phyloP scores from a whole-genome alignment of 192 early-diverging fungal species.

The Coemansia sp. region DNA sequence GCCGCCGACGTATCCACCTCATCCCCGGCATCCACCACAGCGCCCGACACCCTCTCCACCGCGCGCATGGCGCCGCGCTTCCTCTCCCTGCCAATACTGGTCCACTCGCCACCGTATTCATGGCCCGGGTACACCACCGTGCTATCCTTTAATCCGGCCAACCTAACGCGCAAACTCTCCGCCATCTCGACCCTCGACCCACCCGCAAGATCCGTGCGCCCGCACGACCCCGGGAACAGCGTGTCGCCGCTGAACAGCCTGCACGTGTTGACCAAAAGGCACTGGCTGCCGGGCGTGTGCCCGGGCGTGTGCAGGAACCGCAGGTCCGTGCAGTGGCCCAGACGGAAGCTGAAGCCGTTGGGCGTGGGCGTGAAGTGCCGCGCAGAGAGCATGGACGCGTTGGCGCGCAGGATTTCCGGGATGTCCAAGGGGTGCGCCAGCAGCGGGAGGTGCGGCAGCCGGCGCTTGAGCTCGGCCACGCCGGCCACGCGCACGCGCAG shows the following conservation, averaged over 20 bases:
- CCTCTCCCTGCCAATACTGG: conserved; percentile 70
- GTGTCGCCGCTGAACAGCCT: conserved; percentile 87
- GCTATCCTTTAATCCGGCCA: conserved; percentile 58
- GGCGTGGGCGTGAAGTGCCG: conserved; percentile 60
- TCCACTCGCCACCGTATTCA: conserved; percentile 79
- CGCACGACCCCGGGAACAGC: conserved; percentile 74
- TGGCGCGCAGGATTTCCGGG: conserved; percentile 61
- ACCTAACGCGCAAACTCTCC: conserved; percentile 63
- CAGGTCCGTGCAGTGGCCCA: conserved; percentile 56
- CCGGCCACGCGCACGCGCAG: conserved; percentile 79
- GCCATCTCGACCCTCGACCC: conserved; percentile 63
- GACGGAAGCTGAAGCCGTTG: conserved; percentile 55
- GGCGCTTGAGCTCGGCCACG: conserved; percentile 68
- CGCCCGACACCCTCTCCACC: too few species aligned
- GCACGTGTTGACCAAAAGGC: conserved; percentile 69
- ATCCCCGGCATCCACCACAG: too few species aligned
- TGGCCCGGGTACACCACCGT: conserved; percentile 90
- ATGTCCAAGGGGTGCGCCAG: conserved; percentile 79
- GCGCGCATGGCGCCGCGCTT: conserved; percentile 45
- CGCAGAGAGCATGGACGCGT: conserved; percentile 61
- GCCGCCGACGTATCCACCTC: too few species aligned
- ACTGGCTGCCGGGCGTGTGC: conserved; percentile 86
- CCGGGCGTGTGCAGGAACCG: conserved; percentile 90
- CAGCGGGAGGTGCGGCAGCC: conserved; percentile 67
- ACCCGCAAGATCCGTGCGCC: conserved; percentile 84